Evolutionary conservation across 2,329 filamentous ascomycete species (phyloP).

Genomic region (Pseudogymnoascus sp.): DNA sequence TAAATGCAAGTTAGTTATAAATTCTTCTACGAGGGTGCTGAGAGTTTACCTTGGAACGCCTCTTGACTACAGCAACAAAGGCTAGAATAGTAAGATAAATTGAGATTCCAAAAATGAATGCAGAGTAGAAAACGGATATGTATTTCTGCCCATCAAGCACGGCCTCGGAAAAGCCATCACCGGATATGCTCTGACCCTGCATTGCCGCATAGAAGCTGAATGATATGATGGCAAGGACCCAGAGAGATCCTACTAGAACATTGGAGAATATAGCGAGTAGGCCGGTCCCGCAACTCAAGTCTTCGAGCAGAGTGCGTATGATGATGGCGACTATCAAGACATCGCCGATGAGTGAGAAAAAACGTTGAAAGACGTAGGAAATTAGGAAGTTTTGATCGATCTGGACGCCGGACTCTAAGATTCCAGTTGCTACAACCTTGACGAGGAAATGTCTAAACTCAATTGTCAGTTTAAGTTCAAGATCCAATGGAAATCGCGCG

Average conservation of each 20-base stretch:
- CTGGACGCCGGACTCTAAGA: background rate
- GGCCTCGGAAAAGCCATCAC: background rate
- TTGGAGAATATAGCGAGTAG: background rate
- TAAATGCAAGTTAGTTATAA: background rate
- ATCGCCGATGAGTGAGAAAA: background rate
- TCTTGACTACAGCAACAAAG: background rate
- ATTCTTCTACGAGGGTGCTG: background rate
- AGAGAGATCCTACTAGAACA: background rate
- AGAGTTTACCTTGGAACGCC: background rate
- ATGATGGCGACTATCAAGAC: slow-evolving; percentile 4
- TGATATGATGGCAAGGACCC: slow-evolving; percentile 17
- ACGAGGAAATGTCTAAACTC: background rate
- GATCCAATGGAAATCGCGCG: background rate
- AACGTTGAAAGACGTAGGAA: background rate
- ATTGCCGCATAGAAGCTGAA: background rate
- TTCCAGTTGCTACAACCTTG: background rate
- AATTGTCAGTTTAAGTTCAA: background rate
- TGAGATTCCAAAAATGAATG: slow-evolving; percentile 16
- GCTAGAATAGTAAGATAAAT: slow-evolving; percentile 13
- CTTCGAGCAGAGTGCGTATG: background rate
- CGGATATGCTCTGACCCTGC: background rate
- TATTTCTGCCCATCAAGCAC: background rate
- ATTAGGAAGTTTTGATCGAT: background rate
- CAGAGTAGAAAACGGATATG: slow-evolving; percentile 1
- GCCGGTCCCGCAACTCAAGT: background rate